Conservation (phyloP, 1,284 basidiomycete genomes). For the Cryptococcus sp. region DNA sequence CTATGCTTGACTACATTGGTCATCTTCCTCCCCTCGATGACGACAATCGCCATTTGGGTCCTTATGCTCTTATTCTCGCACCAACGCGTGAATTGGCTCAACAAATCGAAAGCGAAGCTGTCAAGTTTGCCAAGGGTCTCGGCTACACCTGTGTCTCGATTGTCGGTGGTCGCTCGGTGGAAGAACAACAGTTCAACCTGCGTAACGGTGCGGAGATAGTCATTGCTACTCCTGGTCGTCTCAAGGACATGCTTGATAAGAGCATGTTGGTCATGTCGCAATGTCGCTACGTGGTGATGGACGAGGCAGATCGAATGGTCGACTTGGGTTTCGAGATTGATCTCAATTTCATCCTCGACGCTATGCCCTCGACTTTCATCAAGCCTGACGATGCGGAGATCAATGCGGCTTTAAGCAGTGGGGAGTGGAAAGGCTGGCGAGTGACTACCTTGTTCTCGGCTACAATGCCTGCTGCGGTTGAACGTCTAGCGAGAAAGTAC, state of each 20-base stretch:
- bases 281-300: conserved; percentile 98
- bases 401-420: conserved; percentile 60
- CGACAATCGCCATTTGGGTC: conserved; percentile 88
- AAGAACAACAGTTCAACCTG: conserved; percentile 95
- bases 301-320: conserved; percentile 99
- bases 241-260: conserved; percentile 95
- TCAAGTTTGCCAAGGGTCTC: conserved; percentile 83
- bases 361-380: conserved; percentile 81
- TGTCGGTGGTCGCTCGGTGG: conserved; percentile 90
- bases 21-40: conserved; percentile 81
- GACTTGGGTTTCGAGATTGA: conserved; percentile 95
- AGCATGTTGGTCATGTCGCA: conserved; percentile 93
- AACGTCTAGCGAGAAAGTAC: conserved; percentile 91
- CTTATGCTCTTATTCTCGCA: conserved; percentile 89
- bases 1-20: conserved; percentile 93
- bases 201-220: conserved; percentile 96
- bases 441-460: conserved; percentile 95
- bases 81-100: conserved; percentile 97
- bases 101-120: conserved; percentile 91
- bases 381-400: conserved; percentile 73
- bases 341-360: conserved; percentile 91
- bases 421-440: conserved; percentile 66
- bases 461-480: conserved; percentile 96
- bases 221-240: conserved; percentile 95
- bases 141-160: conserved; percentile 95